phyloP scores from a whole-genome alignment of 495 filamentous ascomycete genomes.

The Talaromyces thailandensis region DNA sequence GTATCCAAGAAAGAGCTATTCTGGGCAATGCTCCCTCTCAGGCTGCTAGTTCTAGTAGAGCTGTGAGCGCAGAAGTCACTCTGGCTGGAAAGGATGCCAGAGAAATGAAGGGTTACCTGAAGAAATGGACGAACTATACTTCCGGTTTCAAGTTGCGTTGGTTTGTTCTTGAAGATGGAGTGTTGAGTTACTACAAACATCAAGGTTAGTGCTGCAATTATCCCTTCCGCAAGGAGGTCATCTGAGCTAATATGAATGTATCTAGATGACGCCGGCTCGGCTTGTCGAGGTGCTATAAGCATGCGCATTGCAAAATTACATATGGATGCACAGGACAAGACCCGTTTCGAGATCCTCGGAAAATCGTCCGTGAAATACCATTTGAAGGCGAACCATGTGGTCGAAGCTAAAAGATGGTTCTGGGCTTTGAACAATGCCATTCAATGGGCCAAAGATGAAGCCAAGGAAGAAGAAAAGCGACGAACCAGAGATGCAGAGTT shows the following conservation, averaged over 20 bases:
- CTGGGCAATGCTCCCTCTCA: conserved; percentile 65
- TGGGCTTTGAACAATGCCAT: conserved; percentile 99
- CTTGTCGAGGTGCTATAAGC: conserved; percentile 95
- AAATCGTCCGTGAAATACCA: conserved; percentile 99
- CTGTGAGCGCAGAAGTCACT: conserved; percentile 46
- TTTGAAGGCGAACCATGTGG: conserved; percentile 90
- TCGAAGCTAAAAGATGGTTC: conserved; percentile 90
- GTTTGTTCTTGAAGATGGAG: conserved; percentile 97
- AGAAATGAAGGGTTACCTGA: conserved; percentile 97
- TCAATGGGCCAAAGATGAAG: conserved; percentile 96
- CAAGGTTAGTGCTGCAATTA: conserved; percentile 46
- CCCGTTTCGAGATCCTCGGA: conserved; percentile 91
- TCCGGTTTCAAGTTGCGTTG: conserved; percentile 92
- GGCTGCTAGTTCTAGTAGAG: conserved; percentile 38
- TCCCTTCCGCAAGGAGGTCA: neutral
- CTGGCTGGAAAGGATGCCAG: conserved; percentile 75
- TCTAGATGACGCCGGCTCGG: conserved; percentile 65
- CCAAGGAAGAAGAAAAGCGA: conserved; percentile 73
- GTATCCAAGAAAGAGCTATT: conserved; percentile 93
- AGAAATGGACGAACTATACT: conserved; percentile 99
- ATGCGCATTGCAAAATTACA: conserved; percentile 91
- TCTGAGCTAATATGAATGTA: neutral
- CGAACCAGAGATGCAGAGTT: conserved; percentile 65
- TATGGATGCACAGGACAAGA: conserved; percentile 96
- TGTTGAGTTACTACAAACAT: conserved; percentile 98